A percentile compares a stretch with the other conserved stretches of the same genome.
Conservation (phyloP, 345 rosid genomes). For the Euphorbia tirucalli region DNA sequence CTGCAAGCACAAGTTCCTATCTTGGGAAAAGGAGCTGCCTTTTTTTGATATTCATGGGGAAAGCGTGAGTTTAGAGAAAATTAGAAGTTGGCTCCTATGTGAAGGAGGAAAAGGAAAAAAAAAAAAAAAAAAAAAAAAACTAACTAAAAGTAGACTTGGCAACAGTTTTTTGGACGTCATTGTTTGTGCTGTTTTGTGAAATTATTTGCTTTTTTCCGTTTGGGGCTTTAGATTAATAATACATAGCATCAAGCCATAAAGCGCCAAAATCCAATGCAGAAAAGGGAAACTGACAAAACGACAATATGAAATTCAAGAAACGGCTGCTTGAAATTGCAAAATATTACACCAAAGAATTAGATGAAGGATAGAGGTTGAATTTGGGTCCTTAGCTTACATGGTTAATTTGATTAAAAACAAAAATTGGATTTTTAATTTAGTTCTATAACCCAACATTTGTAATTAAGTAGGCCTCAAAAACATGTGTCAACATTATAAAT, state of each 20-base stretch:
- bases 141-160: neutral
- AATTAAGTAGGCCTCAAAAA: too few species aligned
- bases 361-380: neutral
- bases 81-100: neutral
- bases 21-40: slow-evolving; percentile 23
- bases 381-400: neutral
- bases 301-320: slow-evolving; percentile 26
- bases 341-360: neutral
- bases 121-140: neutral
- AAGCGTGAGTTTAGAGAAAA: slow-evolving; percentile 24
- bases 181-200: neutral
- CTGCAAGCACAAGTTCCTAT: slow-evolving; percentile 26
- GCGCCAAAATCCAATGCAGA: slow-evolving; percentile 3
- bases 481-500: too few species aligned
- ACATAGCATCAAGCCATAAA: neutral
- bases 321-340: slow-evolving; percentile 21
- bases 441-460: too few species aligned
- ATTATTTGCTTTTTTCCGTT: neutral
- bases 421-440: too few species aligned
- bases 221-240: slow-evolving; percentile 11
- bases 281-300: slow-evolving; percentile 14
- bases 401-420: too few species aligned
- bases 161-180: slow-evolving; percentile 3
- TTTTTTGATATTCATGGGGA: slow-evolving; percentile 25
- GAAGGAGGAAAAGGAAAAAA: neutral